Conservation (phyloP, 768 basidiomycete species). For the Pleurotus platypus region DNA sequence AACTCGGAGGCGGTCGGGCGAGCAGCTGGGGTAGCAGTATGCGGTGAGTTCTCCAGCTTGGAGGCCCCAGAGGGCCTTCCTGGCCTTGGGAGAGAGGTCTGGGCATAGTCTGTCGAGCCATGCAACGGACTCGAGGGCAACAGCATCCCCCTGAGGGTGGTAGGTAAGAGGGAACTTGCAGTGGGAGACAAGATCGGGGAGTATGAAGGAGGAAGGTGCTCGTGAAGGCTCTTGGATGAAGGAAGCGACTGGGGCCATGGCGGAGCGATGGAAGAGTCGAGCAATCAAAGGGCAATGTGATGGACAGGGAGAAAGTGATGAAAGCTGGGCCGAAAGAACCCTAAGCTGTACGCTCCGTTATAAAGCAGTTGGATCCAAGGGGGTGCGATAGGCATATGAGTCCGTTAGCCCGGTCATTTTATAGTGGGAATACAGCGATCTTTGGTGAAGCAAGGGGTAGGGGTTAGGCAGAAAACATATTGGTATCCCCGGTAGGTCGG, state of each 20-base stretch:
- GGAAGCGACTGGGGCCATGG: neutral
- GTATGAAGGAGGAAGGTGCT: conserved; percentile 35
- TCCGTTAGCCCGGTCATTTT: neutral
- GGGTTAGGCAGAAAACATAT: neutral
- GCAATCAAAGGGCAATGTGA: neutral
- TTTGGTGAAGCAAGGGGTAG: neutral
- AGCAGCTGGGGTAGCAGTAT: conserved; percentile 55
- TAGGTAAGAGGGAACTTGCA: conserved; percentile 44
- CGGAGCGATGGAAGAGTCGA: neutral
- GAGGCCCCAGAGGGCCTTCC: conserved; percentile 49
- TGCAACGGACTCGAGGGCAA: conserved; percentile 42
- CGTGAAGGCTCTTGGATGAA: neutral
- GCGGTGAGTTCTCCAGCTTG: conserved; percentile 67
- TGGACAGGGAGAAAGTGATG: neutral
- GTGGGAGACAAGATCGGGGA: conserved; percentile 53
- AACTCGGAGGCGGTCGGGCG: conserved; percentile 56
- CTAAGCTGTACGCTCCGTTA: neutral
- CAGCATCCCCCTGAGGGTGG: conserved; percentile 39
- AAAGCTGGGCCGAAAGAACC: neutral
- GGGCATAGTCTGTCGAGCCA: conserved; percentile 50
- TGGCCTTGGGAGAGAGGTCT: conserved; percentile 38
- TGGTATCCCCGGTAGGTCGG: conserved; percentile 1
- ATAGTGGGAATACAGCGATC: conserved; percentile 1
- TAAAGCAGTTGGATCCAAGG: neutral
- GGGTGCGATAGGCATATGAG: neutral